These are phyloP conservation scores for Cyclotella distinguenda DNA, from an alignment of 108 stramenopile species.

Conservation along the genomic window DNA sequence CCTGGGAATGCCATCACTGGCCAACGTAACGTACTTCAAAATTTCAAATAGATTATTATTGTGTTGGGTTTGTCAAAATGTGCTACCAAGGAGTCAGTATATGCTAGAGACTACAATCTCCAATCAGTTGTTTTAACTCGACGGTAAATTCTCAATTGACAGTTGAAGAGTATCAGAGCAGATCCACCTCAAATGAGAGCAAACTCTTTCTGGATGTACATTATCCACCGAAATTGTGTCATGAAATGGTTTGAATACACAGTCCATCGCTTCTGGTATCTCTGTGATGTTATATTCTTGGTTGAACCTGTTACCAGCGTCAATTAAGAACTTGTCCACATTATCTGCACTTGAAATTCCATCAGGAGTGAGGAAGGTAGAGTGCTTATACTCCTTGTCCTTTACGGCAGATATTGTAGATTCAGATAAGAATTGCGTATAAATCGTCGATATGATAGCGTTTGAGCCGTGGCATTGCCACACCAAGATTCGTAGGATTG, in stretches of 20 bases:
- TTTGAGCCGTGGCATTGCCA: constrained; percentile 20
- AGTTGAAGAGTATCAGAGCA: constrained; percentile 1
- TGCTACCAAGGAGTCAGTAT: too few species aligned
- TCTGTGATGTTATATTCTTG: background rate
- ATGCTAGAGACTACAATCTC: too few species aligned
- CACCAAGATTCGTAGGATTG: constrained; percentile 32
- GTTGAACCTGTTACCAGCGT: background rate
- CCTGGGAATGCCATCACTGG: too few species aligned
- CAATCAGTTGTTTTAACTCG: too few species aligned
- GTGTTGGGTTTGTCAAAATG: too few species aligned
- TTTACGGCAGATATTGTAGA: background rate
- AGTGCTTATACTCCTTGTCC: background rate
- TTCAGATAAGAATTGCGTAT: background rate
- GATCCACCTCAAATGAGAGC: background rate
- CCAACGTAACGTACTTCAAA: too few species aligned
- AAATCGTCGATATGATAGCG: constrained; percentile 4
- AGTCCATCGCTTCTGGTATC: background rate
- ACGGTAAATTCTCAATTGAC: constrained; percentile 2
- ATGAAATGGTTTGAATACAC: background rate
- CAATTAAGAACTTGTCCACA: constrained; percentile 19
- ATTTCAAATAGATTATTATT: too few species aligned
- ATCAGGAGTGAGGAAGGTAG: background rate
- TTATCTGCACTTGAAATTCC: constrained; percentile 3
- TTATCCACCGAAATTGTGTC: background rate
- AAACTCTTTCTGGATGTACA: too few species aligned